Percentiles rank a stretch among this genome's conserved stretches.
These are phyloP conservation scores for Aspergillus sp. DNA, from an alignment of 2,329 filamentous ascomycete genomes.

Conservation along the genomic window DNA sequence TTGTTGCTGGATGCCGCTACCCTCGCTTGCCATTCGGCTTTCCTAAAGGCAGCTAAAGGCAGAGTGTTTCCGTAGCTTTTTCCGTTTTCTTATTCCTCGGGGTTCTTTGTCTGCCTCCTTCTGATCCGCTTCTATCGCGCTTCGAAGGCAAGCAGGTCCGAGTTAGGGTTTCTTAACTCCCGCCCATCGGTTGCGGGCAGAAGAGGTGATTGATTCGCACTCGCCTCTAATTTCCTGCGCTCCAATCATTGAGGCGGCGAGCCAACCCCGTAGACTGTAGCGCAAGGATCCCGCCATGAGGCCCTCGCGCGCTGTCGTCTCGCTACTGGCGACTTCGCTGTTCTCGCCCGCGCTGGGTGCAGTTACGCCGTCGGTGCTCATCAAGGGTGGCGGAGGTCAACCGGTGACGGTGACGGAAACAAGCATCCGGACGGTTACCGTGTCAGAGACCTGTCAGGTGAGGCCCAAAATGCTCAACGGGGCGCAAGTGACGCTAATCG, in stretches of 20 bases:
- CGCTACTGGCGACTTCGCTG: not conserved
- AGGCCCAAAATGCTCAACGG: not conserved
- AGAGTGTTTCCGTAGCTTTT: not conserved
- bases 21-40: not conserved
- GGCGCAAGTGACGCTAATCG: not conserved
- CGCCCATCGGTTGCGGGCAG: not conserved
- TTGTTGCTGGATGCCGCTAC: not conserved
- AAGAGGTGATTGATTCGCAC: not conserved
- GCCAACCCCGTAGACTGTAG: not conserved
- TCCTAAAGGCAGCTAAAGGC: not conserved
- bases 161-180: too few species aligned
- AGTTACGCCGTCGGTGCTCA: not conserved
- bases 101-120: not conserved
- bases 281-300: not conserved
- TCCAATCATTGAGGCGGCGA: not conserved
- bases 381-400: not conserved
- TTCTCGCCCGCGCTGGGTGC: not conserved
- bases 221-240: not conserved
- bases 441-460: not conserved
- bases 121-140: not conserved
- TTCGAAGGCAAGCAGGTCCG: too few species aligned
- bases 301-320: not conserved
- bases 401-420: slow-evolving; percentile 2
- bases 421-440: not conserved
- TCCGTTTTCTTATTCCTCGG: too few species aligned